Conservation (phyloP, 768 basidiomycete genomes). For the Artomyces pyxidatus region DNA sequence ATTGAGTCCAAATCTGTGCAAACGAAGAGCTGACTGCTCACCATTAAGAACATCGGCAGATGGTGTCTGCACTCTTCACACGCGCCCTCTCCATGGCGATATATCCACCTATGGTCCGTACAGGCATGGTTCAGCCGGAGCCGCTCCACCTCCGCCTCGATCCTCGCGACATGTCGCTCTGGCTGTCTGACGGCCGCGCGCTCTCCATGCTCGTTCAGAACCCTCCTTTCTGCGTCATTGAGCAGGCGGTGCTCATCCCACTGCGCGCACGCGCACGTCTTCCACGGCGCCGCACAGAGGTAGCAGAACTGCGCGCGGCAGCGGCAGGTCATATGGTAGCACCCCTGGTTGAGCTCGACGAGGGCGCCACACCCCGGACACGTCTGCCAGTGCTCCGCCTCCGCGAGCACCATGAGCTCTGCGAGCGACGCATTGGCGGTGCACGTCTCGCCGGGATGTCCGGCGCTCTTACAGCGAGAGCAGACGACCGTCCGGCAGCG, state of each 20-base stretch:
- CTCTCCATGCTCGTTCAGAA: neutral
- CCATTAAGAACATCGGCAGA: neutral
- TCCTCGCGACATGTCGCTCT: neutral
- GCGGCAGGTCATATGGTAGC: slow-evolving; percentile 21
- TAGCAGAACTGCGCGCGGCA: slow-evolving; percentile 24
- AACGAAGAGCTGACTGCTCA: neutral
- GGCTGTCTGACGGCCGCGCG: neutral
- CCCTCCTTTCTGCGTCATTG: neutral
- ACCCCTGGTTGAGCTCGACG: slow-evolving; percentile 11
- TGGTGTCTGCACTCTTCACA: neutral
- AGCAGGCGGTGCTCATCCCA: slow-evolving; percentile 1
- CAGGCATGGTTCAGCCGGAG: neutral
- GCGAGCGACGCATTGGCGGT: neutral
- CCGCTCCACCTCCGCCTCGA: neutral
- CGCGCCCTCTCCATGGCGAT: neutral
- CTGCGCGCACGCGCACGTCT: slow-evolving; percentile 16
- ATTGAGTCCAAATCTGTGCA: neutral
- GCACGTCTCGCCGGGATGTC: neutral
- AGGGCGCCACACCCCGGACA: neutral
- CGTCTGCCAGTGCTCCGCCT: neutral
- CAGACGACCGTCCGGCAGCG: neutral
- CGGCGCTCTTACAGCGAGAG: neutral
- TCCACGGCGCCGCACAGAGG: slow-evolving; percentile 21
- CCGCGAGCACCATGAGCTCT: neutral
- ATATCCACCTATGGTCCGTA: neutral